A percentile compares a stretch with the other conserved stretches of the same genome.
These are phyloP conservation scores for Petunia axillaris DNA, from an alignment of 257 asterid genomes.

Conservation along the genomic window DNA sequence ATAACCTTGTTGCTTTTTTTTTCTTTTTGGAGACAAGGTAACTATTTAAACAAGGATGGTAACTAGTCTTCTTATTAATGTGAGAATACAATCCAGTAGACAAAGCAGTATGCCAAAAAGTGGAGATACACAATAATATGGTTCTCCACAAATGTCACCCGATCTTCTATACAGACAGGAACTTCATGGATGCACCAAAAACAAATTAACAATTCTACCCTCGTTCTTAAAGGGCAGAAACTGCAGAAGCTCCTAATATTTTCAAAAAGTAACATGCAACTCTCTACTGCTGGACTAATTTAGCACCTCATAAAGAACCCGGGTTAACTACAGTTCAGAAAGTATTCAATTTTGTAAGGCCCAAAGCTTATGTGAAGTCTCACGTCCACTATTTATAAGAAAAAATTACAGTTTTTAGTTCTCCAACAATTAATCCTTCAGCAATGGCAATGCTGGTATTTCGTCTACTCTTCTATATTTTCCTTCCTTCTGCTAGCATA, in stretches of 20 bases:
- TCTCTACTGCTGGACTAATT: not conserved
- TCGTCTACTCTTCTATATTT: not conserved
- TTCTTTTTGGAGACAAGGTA: not conserved
- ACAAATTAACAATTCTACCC: constrained; percentile 8
- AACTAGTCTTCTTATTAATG: not conserved
- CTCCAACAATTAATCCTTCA: not conserved
- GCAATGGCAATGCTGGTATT: not conserved
- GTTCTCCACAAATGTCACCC: not conserved
- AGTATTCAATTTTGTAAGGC: not conserved
- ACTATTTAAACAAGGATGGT: not conserved
- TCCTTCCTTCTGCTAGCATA: not conserved
- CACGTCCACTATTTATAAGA: not conserved
- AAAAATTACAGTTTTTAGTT: not conserved
- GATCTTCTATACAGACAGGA: constrained; percentile 14
- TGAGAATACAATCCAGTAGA: not conserved
- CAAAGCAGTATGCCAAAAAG: not conserved
- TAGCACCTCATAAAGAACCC: not conserved
- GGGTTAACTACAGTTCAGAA: not conserved
- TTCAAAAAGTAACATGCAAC: constrained; percentile 1
- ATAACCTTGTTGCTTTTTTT: not conserved
- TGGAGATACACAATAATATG: not conserved
- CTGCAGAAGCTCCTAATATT: constrained; percentile 6
- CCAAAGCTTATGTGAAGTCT: constrained; percentile 2
- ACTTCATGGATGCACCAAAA: constrained; percentile 12
- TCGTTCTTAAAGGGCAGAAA: constrained; percentile 15